phyloP scores from a whole-genome alignment of 148 eudicot species.

The Dianthus caryophyllus region DNA sequence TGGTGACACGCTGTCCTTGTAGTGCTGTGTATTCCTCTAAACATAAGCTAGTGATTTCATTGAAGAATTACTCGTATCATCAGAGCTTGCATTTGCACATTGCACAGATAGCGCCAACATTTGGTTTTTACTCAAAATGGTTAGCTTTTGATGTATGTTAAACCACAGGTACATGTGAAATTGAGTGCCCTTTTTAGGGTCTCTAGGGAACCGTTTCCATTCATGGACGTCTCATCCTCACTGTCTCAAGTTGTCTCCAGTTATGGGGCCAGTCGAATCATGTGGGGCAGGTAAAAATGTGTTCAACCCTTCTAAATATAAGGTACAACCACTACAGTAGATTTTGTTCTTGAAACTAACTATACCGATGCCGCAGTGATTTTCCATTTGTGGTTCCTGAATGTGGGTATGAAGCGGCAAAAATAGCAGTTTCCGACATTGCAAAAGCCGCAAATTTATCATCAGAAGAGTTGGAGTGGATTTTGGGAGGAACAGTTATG shows the following conservation, averaged over 20 bases:
- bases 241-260: conserved; percentile 53
- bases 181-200: conserved; percentile 88
- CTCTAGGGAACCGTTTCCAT: conserved; percentile 68
- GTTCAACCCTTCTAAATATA: neutral
- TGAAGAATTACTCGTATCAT: neutral
- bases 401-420: conserved; percentile 78
- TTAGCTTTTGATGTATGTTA: conserved; percentile 3
- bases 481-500: conserved; percentile 61
- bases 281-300: conserved; percentile 86
- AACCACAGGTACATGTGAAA: conserved; percentile 68
- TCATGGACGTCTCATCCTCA: conserved; percentile 49
- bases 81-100: neutral
- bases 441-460: conserved; percentile 44
- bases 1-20: neutral
- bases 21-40: neutral
- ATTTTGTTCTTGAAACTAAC: neutral
- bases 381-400: conserved; percentile 77
- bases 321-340: neutral
- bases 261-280: conserved; percentile 82
- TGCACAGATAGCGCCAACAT: neutral
- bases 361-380: conserved; percentile 45
- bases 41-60: neutral
- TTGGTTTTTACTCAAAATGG: neutral
- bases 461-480: conserved; percentile 57
- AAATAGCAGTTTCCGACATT: conserved; percentile 46